Conservation (phyloP, 2,329 filamentous ascomycete genomes). For the Tolypocladium nubicola region DNA sequence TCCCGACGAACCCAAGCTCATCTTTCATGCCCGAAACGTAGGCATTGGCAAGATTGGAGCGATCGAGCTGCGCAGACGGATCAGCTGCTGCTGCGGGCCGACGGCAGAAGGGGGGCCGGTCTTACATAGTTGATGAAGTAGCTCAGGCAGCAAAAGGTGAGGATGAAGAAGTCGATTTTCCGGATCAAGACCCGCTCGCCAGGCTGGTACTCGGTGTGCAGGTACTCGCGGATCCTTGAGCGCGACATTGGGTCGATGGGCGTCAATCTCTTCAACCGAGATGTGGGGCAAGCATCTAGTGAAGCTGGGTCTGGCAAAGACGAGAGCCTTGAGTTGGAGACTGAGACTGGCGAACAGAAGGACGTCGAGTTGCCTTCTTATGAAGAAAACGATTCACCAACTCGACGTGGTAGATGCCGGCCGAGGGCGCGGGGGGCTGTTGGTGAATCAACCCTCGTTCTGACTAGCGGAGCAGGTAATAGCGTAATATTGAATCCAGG, state of each 20-base stretch:
- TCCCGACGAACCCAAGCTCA: conserved; percentile 33
- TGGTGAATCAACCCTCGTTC: background rate
- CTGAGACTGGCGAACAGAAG: no score
- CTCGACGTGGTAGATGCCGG: background rate
- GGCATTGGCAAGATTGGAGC: conserved; percentile 27
- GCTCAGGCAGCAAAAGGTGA: conserved; percentile 51
- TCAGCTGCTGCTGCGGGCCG: background rate
- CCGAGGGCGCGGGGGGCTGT: background rate
- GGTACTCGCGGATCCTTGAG: conserved; percentile 17
- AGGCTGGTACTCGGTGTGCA: conserved; percentile 22
- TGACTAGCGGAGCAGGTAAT: background rate
- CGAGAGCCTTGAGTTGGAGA: background rate
- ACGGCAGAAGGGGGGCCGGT: background rate
- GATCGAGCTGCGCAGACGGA: conserved; percentile 18
- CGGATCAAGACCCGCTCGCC: conserved; percentile 36
- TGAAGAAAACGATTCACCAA: background rate
- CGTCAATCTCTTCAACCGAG: background rate
- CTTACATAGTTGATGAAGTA: conserved; percentile 45
- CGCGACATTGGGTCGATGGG: background rate
- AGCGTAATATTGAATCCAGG: no score
- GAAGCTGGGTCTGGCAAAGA: background rate
- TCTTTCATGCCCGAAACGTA: conserved; percentile 36
- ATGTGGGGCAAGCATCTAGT: background rate
- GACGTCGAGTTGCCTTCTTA: background rate
- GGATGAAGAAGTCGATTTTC: conserved; percentile 54